Base-by-base conservation (phyloP, 371 early-diverging fungal genomes). In the Syncephalis fuscata region DNA sequence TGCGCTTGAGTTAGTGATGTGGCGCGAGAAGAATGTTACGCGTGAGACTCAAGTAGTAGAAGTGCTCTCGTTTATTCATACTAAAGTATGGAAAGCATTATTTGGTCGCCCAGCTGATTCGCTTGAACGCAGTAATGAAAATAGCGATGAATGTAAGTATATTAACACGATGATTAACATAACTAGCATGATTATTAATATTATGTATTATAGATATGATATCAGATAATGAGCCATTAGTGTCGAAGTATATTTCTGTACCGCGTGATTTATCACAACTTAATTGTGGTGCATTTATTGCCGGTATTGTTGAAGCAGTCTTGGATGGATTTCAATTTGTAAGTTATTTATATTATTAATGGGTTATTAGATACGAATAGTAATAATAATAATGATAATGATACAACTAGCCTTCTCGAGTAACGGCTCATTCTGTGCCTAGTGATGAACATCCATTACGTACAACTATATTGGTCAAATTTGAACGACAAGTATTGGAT, bases 61-160 rank as follows among this genome's bases (percentile, higher is more conserved):
- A 15, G 75, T 87, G 14, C 72, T 96, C 16, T 80, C 82, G 45
- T 94, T 88, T 57, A 86, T 96, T 52, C 84, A 92, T 61, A 82
- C 85, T 1, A 81, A 78, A 2, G 74, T 95, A 16, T 96, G 95
- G 95, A 88, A 88, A 52, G 61, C 71, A 0, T 60, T 95, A 53
- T 95, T 95, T 70, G 92, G 89, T 44, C 92, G 91, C 58, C 76
- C 74, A 51, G 94, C 94, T 3, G 93, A 95, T 66, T 83, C 94
- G 27, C 67, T 92, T 37, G 92, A 92, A 56, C 86, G 85, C 58
- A 81, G 85, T 49, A 92, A 91, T 2, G 93, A 95, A 45, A 78
- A 80, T 54, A 89, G 91, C 39, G 95, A 95, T 51, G 94, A 96
- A 75, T 95, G 86, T 82, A 68, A 48, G 68, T 46, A 22, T 46